phyloP scores from a whole-genome alignment of 2,329 filamentous ascomycete genomes.

The Massarina eburnea region DNA sequence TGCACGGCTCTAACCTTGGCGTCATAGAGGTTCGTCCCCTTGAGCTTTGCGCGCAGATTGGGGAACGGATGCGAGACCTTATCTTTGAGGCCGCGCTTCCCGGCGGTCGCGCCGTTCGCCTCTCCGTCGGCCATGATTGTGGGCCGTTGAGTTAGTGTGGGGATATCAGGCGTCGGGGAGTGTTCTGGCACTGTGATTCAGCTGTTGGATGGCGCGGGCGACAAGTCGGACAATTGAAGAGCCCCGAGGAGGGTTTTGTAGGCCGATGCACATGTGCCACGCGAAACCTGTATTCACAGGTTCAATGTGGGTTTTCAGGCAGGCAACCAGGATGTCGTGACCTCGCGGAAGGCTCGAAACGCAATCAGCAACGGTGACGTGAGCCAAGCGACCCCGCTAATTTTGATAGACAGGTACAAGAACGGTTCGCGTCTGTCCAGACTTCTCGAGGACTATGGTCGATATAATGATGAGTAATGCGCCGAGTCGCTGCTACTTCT shows the following conservation, averaged over 20 bases:
- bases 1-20: conserved; percentile 58
- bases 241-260: neutral
- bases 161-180: neutral
- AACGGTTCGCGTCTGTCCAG: neutral
- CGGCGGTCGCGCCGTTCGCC: conserved; percentile 6
- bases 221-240: neutral
- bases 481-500: neutral
- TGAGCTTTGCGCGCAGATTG: conserved; percentile 48
- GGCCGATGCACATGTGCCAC: neutral
- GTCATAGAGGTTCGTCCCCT: conserved; percentile 51
- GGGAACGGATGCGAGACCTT: conserved; percentile 45
- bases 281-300: conserved; percentile 4
- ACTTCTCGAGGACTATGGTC: neutral
- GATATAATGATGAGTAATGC: too few species aligned
- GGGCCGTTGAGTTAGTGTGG: neutral
- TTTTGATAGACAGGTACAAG: neutral
- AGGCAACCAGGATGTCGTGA: conserved; percentile 1
- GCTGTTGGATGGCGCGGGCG: neutral
- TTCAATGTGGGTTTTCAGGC: neutral
- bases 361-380: conserved; percentile 1
- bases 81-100: conserved; percentile 33
- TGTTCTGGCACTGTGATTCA: neutral
- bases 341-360: neutral
- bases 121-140: conserved; percentile 2
- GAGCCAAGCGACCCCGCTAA: conserved; percentile 1